These are phyloP conservation scores for Citrus hindsii DNA, from an alignment of 345 rosid species.

Conservation along the genomic window DNA sequence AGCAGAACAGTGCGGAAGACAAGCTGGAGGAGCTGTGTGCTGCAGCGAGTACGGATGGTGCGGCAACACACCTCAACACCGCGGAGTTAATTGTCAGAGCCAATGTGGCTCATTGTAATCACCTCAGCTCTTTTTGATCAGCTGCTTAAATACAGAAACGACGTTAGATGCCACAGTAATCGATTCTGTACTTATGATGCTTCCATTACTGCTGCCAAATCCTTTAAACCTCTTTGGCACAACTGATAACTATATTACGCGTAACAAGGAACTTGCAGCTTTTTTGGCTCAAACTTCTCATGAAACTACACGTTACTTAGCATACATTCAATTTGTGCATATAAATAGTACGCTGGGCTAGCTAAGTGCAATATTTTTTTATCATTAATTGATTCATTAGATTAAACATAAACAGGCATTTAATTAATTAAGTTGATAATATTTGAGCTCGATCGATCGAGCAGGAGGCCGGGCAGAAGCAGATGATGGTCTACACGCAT, in stretches of 20 bases:
- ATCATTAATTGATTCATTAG: too few species aligned
- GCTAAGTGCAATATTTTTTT: too few species aligned
- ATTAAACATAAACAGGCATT: too few species aligned
- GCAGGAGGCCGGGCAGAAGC: conserved; percentile 58
- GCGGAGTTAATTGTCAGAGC: conserved; percentile 62
- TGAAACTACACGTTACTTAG: conserved; percentile 38
- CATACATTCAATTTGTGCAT: too few species aligned
- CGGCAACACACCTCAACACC: conserved; percentile 37
- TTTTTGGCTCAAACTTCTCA: conserved; percentile 67
- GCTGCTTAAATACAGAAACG: too few species aligned
- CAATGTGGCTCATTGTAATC: conserved; percentile 31
- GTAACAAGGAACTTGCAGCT: conserved; percentile 42
- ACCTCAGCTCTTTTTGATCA: too few species aligned
- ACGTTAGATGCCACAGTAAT: too few species aligned
- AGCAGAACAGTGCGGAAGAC: conserved; percentile 27
- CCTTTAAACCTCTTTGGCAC: conserved; percentile 45
- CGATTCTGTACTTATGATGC: too few species aligned
- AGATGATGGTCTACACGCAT: neutral
- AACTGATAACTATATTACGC: conserved; percentile 29
- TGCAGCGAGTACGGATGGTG: conserved; percentile 52
- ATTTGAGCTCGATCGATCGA: neutral
- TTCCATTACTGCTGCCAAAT: too few species aligned
- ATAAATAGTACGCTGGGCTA: too few species aligned
- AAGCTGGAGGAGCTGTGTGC: conserved; percentile 22
- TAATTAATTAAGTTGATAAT: neutral